Evolutionary conservation across 164 flowering plant species (phyloP), one percentile per base, ranked within the genome.

Genomic region (Amborella trichopoda): DNA sequence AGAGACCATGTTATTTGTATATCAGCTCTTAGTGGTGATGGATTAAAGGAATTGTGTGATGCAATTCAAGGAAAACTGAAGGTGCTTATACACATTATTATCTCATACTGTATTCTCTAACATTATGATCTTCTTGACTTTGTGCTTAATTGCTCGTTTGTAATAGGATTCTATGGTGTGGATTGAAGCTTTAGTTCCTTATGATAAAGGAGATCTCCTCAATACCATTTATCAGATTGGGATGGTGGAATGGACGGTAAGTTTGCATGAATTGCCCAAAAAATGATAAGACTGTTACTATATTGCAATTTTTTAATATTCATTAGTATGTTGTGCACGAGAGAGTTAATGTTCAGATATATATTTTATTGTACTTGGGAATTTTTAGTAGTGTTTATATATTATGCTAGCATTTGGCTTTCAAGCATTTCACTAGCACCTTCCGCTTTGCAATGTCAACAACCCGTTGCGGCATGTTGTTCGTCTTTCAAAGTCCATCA

Each of bases 151-250:
- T n/a, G n/a, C n/a, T 1, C n/a, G n/a, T 37, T 1, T 37, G 40
- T 14, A 5, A 13, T 37, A 90, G 98, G 91, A 90, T 64, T 63
- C 76, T 42, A 81, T 86, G 95, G 98, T 90, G 3, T 81, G 81
- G 90, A 80, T 85, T 49, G 97, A 89, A 72, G 95, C 94, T 33
- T 59, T 85, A 45, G 64, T 80, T 37, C 94, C 97, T 32, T 89
- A 77, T 66, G 81, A 79, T 48, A 79, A 77, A 73, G 95, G 97
- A 44, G 97, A 86, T 45, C 81, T 90, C 51, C 76, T 90, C 25
- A 81, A 72, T 51, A 78, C 87, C 52, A 76, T 86, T 32, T 95
- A 90, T 66, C 74, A 67, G 23, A 81, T 86, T 60, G 98, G 98
- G 56, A 68, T 90, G 81, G 91, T 90, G 18, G 83, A 86, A 55